Evolutionary conservation across 2,329 filamentous ascomycete species (phyloP).

Genomic region (Botrytis byssoidea): DNA sequence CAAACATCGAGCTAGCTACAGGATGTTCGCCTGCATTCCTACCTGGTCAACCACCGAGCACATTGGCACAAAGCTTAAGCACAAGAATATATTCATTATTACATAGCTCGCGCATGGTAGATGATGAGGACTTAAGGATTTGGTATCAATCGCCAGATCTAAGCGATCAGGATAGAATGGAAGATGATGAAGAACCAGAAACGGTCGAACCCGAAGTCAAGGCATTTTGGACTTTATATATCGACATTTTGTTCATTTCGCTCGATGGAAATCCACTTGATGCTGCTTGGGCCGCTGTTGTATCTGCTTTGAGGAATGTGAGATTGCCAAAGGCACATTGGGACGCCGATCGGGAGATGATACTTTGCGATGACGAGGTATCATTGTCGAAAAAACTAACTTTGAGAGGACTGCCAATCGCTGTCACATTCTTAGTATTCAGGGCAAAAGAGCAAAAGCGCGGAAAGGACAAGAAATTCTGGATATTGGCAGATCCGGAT

Average conservation of each 20-base stretch:
- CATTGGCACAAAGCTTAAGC: constrained; percentile 77
- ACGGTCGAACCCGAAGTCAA: constrained; percentile 55
- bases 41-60: constrained; percentile 76
- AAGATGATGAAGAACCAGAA: constrained; percentile 38
- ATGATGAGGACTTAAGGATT: constrained; percentile 68
- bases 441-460: constrained; percentile 49
- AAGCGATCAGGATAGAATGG: constrained; percentile 47
- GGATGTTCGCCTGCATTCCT: constrained; percentile 84
- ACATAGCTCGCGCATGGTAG: constrained; percentile 67
- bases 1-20: constrained; percentile 89
- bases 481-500: constrained; percentile 87
- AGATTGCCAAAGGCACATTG: constrained; percentile 76
- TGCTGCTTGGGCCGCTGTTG: constrained; percentile 78
- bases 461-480: constrained; percentile 58
- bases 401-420: constrained; percentile 67
- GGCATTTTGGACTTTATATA: constrained; percentile 92
- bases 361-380: constrained; percentile 68
- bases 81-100: constrained; percentile 76
- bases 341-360: constrained; percentile 76
- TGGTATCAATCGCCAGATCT: constrained; percentile 56
- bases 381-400: constrained; percentile 54
- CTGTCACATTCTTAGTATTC: constrained; percentile 78
- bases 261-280: constrained; percentile 92
- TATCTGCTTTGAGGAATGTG: constrained; percentile 78
- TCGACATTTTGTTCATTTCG: constrained; percentile 92